Conservation (phyloP, 2,329 filamentous ascomycete species). For the Dichotomopilus funicola region DNA sequence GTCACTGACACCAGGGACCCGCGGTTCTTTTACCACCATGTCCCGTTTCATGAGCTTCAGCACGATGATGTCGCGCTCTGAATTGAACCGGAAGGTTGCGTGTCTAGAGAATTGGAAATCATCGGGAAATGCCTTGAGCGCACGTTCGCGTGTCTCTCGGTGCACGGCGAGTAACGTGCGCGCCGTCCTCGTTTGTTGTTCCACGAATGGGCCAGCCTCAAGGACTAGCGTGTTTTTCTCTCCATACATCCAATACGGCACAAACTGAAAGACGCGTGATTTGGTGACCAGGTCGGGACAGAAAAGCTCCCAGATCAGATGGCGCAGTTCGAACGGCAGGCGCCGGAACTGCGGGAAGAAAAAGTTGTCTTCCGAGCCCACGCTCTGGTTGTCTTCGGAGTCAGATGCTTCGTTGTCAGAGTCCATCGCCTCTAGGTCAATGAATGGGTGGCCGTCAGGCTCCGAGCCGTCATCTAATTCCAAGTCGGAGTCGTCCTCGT, state of each 20-base stretch:
- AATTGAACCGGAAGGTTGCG: conserved; percentile 25
- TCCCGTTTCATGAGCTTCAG: background rate
- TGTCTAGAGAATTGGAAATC: conserved; percentile 18
- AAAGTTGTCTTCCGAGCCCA: background rate
- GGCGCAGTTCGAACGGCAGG: conserved; percentile 31
- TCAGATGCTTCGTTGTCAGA: too few relatives aligned
- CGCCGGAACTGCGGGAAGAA: conserved; percentile 31
- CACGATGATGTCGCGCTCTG: conserved; percentile 27
- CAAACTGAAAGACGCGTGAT: conserved; percentile 24
- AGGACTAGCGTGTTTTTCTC: background rate
- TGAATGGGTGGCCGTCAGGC: too few relatives aligned
- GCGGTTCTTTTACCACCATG: background rate
- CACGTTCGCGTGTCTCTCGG: conserved; percentile 29
- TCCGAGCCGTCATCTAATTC: too few relatives aligned
- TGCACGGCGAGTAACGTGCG: conserved; percentile 28
- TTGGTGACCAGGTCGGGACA: conserved; percentile 28
- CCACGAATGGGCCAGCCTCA: conserved; percentile 20
- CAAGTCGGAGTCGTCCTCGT: too few relatives aligned
- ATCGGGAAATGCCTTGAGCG: conserved; percentile 29
- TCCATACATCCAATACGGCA: background rate
- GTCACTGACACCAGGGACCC: conserved; percentile 10
- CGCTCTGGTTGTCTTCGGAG: too few relatives aligned
- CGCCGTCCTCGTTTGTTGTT: conserved; percentile 27
- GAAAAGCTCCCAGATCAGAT: conserved; percentile 31
- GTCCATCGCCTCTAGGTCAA: too few relatives aligned